Conservation (phyloP, 495 filamentous ascomycete genomes). For the Tuber calosporum region DNA sequence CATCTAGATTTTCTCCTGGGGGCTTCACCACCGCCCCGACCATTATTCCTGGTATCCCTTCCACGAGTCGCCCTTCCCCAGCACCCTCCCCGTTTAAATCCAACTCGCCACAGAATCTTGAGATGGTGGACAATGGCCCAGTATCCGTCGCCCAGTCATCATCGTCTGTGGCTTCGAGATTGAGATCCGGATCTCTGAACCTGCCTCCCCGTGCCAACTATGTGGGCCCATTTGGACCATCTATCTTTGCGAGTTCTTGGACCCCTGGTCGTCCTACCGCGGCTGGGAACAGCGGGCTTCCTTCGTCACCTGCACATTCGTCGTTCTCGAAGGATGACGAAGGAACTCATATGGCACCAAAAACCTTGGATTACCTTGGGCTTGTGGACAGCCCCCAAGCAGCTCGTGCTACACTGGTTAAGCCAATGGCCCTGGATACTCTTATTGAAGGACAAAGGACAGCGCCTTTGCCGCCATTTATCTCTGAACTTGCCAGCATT, state of each 20-base stretch:
- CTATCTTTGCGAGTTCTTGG: constrained; percentile 84
- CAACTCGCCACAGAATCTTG: constrained; percentile 62
- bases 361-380: constrained; percentile 91
- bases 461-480: constrained; percentile 57
- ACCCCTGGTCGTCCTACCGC: constrained; percentile 64
- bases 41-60: constrained; percentile 55
- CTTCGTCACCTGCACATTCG: constrained; percentile 79
- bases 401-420: constrained; percentile 60
- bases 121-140: constrained; percentile 50
- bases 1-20: constrained; percentile 80
- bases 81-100: constrained; percentile 87
- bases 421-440: constrained; percentile 54
- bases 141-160: constrained; percentile 55
- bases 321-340: constrained; percentile 81
- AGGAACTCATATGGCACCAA: constrained; percentile 77
- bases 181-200: constrained; percentile 71
- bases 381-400: constrained; percentile 90
- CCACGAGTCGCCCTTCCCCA: constrained; percentile 79
- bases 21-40: constrained; percentile 56
- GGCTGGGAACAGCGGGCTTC: constrained; percentile 69
- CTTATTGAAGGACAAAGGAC: constrained; percentile 47
- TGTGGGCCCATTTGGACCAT: constrained; percentile 75
- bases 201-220: constrained; percentile 83
- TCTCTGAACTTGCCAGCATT: constrained; percentile 69
- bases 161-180: constrained; percentile 61